phyloP scores from a whole-genome alignment of 371 early-diverging fungal species.

The Mortierella sp. region DNA sequence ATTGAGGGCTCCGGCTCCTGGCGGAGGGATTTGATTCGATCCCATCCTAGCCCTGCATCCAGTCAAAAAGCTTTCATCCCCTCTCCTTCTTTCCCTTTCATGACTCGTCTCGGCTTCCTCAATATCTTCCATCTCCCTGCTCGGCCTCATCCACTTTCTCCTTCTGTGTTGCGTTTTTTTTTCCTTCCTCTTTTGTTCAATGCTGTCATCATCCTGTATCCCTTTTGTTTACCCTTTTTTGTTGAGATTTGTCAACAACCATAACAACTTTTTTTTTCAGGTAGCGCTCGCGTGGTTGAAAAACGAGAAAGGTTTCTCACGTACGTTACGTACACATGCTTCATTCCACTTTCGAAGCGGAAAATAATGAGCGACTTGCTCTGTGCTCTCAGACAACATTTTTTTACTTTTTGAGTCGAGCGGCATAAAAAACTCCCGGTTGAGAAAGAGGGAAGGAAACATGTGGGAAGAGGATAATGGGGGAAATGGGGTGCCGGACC shows the following conservation, averaged over 20 bases:
- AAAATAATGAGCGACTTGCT: not conserved
- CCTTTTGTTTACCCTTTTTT: not conserved
- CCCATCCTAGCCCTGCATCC: not conserved
- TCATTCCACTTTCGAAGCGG: not conserved
- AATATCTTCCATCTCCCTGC: not conserved
- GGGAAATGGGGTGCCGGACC: not conserved
- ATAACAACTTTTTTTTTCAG: not conserved
- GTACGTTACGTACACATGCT: not conserved
- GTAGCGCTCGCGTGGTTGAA: not conserved
- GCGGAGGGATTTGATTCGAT: not conserved
- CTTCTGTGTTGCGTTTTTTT: not conserved
- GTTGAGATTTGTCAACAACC: not conserved
- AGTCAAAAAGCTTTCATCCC: not conserved
- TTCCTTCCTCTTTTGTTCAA: not conserved
- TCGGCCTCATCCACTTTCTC: not conserved
- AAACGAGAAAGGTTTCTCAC: not conserved
- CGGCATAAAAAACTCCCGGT: constrained; percentile 14
- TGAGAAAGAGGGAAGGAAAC: not conserved
- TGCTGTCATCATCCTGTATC: not conserved
- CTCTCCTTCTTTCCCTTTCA: not conserved
- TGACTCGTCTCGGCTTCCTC: not conserved
- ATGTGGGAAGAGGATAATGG: not conserved
- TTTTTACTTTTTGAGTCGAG: not conserved
- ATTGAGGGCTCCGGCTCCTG: not conserved
- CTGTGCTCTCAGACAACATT: not conserved